Evolutionary conservation across 805 yeast genomes (phyloP), one percentile per base, ranked within the genome.

Genomic region (Ogataea angusta): DNA sequence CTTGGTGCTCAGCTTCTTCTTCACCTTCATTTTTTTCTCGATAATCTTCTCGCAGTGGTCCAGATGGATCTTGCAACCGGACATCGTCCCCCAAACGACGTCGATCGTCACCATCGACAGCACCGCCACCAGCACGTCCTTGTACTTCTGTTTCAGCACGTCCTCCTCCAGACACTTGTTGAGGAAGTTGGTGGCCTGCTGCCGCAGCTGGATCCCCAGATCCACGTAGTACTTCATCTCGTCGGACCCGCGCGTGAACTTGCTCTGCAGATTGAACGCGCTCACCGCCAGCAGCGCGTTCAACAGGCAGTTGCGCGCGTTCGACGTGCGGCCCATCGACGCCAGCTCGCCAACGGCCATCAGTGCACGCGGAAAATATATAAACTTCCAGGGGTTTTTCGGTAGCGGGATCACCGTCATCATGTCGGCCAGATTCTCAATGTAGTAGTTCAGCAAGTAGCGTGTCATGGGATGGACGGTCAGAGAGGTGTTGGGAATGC

Each of bases 81-180:
- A 81, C 90, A 85, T 85, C 1, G 91, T 80, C 3, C 96, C 95
- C 87, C 95, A 84, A 12, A 86, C 90, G 37, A 86, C 81, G 63
- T 88, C 95, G 37, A 88, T 85, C 6, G 90, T 80, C 34, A 82
- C 86, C 95, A 87, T 85, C 2, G 93, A 81, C 59, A 88, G 70
- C 16, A 85, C 80, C 1, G 95, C 93, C 36, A 87, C 84, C 19
- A 88, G 60, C 4, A 86, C 85, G 56, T 87, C 95, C 56, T 88
- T 87, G 60, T 88, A 87, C 57, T 84, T 83, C 54, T 84, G 86
- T 40, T 46, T 65, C 50, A 67, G 70, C 43, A 68, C 72, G 55
- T 70, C 79, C 59, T 54, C 75, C 45, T 57, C 74, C 56, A 76
- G 63, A 53, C 88, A 78, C 40, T 72, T 68, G 48, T 77, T 75